These are phyloP conservation scores for Saksenaea oblongispora DNA, from an alignment of 371 early-diverging fungal genomes.

Conservation along the genomic window DNA sequence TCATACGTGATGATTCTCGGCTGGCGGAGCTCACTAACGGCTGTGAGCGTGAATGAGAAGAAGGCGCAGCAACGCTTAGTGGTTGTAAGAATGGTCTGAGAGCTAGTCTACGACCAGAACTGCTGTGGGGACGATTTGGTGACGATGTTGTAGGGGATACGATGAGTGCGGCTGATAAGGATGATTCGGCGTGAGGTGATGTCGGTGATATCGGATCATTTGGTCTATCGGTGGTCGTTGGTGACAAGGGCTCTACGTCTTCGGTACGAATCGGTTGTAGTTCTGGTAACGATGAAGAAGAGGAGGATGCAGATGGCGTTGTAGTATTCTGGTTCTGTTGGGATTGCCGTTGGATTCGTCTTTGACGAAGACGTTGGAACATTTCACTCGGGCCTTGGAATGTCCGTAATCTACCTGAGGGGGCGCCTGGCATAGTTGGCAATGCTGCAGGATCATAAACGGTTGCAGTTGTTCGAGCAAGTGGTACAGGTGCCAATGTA, in stretches of 20 bases:
- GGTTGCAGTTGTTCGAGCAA: slow-evolving; percentile 24
- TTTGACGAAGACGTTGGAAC: slow-evolving; percentile 19
- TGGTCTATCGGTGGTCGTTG: neutral
- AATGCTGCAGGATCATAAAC: slow-evolving; percentile 22
- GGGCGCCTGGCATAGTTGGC: slow-evolving; percentile 23
- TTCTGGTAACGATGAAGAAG: slow-evolving; percentile 2
- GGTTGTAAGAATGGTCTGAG: slow-evolving; percentile 13
- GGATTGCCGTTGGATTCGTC: slow-evolving; percentile 9
- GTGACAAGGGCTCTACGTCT: neutral
- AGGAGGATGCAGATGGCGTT: neutral
- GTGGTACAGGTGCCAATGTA: slow-evolving; percentile 19
- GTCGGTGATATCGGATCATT: neutral
- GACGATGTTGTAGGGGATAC: slow-evolving; percentile 2
- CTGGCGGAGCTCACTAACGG: slow-evolving; percentile 10
- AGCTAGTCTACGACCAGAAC: slow-evolving; percentile 5
- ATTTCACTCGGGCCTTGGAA: slow-evolving; percentile 23
- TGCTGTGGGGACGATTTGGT: neutral
- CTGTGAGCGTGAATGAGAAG: slow-evolving; percentile 25
- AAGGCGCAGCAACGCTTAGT: slow-evolving; percentile 15
- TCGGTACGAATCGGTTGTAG: neutral
- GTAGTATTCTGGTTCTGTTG: neutral
- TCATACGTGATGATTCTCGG: neutral
- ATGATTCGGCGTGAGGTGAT: slow-evolving; percentile 6
- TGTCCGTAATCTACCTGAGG: slow-evolving; percentile 18
- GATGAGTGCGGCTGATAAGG: slow-evolving; percentile 10